Evolutionary conservation across 2,329 filamentous ascomycete species (phyloP).

Genomic region (Apiospora hydei): DNA sequence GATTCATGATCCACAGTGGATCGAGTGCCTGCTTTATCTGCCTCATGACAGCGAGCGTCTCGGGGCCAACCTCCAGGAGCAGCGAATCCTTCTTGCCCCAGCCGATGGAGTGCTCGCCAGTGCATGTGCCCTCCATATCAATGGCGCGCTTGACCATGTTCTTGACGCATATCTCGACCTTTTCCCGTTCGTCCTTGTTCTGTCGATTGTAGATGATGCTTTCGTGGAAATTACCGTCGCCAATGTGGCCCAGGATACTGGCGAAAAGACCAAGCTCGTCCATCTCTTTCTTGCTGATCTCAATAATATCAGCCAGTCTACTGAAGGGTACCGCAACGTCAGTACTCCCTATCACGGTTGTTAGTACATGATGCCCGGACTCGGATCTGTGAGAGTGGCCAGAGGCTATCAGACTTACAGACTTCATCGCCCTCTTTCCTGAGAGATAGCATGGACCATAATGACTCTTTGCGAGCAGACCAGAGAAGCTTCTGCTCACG

Average conservation of each 20-base stretch:
- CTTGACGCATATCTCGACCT: conserved; percentile 82
- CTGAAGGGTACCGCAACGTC: conserved; percentile 86
- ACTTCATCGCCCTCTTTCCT: conserved; percentile 72
- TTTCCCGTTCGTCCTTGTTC: conserved; percentile 72
- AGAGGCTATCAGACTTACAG: conserved; percentile 58
- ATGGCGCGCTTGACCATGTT: conserved; percentile 91
- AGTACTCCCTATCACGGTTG: conserved; percentile 67
- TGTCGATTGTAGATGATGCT: conserved; percentile 86
- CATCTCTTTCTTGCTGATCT: conserved; percentile 88
- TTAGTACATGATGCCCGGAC: not conserved
- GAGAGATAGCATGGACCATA: conserved; percentile 84
- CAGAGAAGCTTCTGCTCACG: conserved; percentile 79
- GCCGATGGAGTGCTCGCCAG: conserved; percentile 86
- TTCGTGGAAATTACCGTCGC: conserved; percentile 94
- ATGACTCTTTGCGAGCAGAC: conserved; percentile 81
- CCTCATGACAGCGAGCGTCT: conserved; percentile 85
- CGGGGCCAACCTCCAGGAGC: conserved; percentile 78
- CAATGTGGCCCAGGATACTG: conserved; percentile 87
- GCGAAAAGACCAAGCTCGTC: conserved; percentile 86
- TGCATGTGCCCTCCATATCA: conserved; percentile 94
- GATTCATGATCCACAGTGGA: conserved; percentile 89
- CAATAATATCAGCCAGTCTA: conserved; percentile 75
- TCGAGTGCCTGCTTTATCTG: conserved; percentile 84
- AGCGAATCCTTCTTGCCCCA: conserved; percentile 86
- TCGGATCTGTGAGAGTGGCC: not conserved